phyloP scores from a whole-genome alignment of 495 filamentous ascomycete species.

The Collariella sp. region DNA sequence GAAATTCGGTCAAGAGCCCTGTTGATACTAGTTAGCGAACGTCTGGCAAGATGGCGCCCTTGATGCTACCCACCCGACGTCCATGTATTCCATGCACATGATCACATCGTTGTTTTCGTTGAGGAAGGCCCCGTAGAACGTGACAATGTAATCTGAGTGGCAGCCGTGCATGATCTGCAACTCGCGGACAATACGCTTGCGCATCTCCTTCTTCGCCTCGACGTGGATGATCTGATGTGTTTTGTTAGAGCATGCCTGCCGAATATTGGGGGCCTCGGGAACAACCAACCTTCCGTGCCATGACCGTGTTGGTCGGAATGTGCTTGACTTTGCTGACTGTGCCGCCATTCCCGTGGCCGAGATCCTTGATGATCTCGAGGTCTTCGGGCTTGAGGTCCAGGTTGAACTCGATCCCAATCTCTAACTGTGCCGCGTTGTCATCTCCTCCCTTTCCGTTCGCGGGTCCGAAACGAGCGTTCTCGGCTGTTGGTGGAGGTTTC shows the following conservation, averaged over 20 bases:
- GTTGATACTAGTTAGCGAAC: constrained; percentile 29
- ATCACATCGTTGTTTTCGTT: constrained; percentile 94
- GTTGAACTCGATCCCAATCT: constrained; percentile 95
- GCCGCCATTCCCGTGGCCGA: constrained; percentile 92
- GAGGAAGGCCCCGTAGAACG: constrained; percentile 93
- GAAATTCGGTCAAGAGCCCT: constrained; percentile 95
- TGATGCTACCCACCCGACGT: constrained; percentile 71
- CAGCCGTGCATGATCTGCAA: constrained; percentile 97
- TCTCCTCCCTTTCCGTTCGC: constrained; percentile 54
- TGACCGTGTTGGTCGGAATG: constrained; percentile 85
- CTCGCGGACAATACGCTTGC: constrained; percentile 91
- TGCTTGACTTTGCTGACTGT: constrained; percentile 97
- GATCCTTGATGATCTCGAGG: constrained; percentile 83
- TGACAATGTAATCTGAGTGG: constrained; percentile 92
- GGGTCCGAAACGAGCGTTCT: constrained; percentile 43
- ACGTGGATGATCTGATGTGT: constrained; percentile 90
- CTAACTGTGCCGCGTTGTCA: constrained; percentile 63
- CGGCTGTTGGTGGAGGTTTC: constrained; percentile 36
- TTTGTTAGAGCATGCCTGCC: neutral
- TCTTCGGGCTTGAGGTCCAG: constrained; percentile 89
- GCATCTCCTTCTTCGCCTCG: constrained; percentile 91
- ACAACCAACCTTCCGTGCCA: constrained; percentile 82
- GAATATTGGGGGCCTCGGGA: neutral
- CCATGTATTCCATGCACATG: constrained; percentile 99
- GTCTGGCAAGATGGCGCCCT: neutral